Evolutionary conservation across 1,139 yeast species (phyloP).

Genomic region (Candida sp.): DNA sequence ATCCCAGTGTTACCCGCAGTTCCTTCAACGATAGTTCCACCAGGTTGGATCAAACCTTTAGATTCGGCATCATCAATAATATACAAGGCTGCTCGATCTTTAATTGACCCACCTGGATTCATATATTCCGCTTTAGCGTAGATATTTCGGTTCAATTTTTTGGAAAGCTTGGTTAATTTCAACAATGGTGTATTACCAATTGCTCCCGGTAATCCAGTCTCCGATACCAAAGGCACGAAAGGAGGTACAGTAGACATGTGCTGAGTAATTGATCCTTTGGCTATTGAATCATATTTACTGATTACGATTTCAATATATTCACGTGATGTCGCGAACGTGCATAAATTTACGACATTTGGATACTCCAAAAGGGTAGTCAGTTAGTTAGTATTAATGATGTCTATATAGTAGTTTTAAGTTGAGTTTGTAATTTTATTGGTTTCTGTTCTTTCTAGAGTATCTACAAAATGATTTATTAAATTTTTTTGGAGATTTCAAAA

Average conservation of each 20-base stretch:
- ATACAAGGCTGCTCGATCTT: slow-evolving; percentile 85
- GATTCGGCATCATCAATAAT: slow-evolving; percentile 77
- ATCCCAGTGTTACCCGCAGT: slow-evolving; percentile 78
- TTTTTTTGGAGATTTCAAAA: too few relatives aligned
- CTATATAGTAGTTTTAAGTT: too few relatives aligned
- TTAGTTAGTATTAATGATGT: too few relatives aligned
- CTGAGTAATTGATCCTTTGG: slow-evolving; percentile 16
- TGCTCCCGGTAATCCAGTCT: slow-evolving; percentile 67
- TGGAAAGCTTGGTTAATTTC: slow-evolving; percentile 58
- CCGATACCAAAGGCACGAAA: slow-evolving; percentile 60
- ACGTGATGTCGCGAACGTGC: neutral
- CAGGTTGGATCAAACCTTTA: slow-evolving; percentile 62
- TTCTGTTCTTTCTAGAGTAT: neutral
- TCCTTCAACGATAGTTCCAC: slow-evolving; percentile 55
- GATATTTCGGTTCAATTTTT: slow-evolving; percentile 67
- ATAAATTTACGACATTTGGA: too few relatives aligned
- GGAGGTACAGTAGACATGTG: slow-evolving; percentile 30
- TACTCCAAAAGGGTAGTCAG: too few relatives aligned
- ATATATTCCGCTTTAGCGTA: slow-evolving; percentile 89
- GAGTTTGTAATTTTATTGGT: too few relatives aligned
- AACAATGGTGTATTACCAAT: slow-evolving; percentile 88
- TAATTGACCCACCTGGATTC: slow-evolving; percentile 95
- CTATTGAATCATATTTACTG: slow-evolving; percentile 9
- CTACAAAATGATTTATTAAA: neutral
- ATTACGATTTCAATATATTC: slow-evolving; percentile 1